phyloP scores from a whole-genome alignment of 768 basidiomycete genomes.

The Tephrocybe sp. region DNA sequence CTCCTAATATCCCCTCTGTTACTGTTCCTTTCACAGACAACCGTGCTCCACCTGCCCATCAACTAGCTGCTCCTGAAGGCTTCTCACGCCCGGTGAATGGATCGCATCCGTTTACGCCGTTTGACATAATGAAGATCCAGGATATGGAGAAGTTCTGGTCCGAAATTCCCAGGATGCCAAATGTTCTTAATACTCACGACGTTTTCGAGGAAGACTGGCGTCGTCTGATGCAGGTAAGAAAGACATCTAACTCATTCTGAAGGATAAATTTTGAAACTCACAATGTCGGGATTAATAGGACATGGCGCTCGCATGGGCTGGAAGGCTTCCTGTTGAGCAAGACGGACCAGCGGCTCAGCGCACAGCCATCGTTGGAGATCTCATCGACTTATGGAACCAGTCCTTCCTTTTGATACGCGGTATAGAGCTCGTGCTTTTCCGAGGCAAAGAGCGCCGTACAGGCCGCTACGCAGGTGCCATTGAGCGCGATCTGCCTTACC shows the following conservation, averaged over 20 bases:
- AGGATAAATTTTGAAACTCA: not conserved
- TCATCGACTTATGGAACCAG: conserved; percentile 77
- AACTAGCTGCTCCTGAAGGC: conserved; percentile 63
- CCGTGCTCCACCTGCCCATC: conserved; percentile 26
- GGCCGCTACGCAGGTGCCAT: conserved; percentile 53
- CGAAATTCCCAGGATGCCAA: conserved; percentile 67
- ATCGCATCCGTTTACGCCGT: conserved; percentile 63
- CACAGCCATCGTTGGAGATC: conserved; percentile 60
- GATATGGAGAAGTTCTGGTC: conserved; percentile 76
- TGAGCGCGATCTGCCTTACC: conserved; percentile 51
- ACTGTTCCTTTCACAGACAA: conserved; percentile 26
- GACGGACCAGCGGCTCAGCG: conserved; percentile 53
- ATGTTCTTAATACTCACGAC: conserved; percentile 71
- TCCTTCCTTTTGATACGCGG: conserved; percentile 74
- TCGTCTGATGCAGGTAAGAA: conserved; percentile 68
- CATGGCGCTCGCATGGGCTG: conserved; percentile 70
- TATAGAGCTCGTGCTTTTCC: conserved; percentile 79
- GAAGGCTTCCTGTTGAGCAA: conserved; percentile 61
- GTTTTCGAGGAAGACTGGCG: conserved; percentile 79
- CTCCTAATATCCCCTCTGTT: conserved; percentile 28
- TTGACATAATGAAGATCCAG: conserved; percentile 67
- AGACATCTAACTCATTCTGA: not conserved
- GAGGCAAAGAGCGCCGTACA: conserved; percentile 75
- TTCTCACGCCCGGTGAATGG: conserved; percentile 73
- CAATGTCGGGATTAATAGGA: conserved; percentile 48